Percentiles rank a stretch among this genome's conserved stretches.
Evolutionary conservation across 2,329 filamentous ascomycete genomes (phyloP).

Genomic region (Cercospora nicotianae): DNA sequence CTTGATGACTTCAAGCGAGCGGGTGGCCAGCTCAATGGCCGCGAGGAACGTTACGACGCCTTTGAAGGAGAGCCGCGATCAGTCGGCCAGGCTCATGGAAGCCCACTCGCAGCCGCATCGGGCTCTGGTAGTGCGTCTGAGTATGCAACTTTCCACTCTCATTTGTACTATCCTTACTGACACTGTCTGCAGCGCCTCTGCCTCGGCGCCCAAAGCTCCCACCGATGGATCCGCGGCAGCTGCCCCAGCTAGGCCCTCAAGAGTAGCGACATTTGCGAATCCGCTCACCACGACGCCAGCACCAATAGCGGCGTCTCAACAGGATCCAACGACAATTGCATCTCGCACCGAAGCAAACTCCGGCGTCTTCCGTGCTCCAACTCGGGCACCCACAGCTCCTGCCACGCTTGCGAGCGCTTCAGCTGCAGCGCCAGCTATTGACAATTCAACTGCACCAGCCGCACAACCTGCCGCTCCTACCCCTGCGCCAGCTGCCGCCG

Average conservation of each 20-base stretch:
- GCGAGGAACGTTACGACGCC: constrained; percentile 57
- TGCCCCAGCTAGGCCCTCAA: constrained; percentile 8
- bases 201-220: neutral
- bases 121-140: neutral
- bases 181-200: neutral
- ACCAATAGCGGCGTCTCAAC: neutral
- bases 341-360: constrained; percentile 2
- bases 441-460: neutral
- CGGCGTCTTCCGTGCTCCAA: neutral
- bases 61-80: constrained; percentile 62
- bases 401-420: neutral
- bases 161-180: neutral
- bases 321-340: constrained; percentile 9
- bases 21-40: constrained; percentile 55
- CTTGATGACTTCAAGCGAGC: constrained; percentile 62
- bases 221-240: constrained; percentile 4
- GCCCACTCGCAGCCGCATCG: neutral
- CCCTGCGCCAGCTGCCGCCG: neutral
- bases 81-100: constrained; percentile 24
- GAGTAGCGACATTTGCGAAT: constrained; percentile 9
- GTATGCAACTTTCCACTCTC: neutral
- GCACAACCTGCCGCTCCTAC: neutral
- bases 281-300: neutral
- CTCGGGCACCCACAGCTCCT: constrained; percentile 8
- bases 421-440: neutral